Evolutionary conservation across 1,284 basidiomycete species (phyloP).

Genomic region (Meira nashicola): DNA sequence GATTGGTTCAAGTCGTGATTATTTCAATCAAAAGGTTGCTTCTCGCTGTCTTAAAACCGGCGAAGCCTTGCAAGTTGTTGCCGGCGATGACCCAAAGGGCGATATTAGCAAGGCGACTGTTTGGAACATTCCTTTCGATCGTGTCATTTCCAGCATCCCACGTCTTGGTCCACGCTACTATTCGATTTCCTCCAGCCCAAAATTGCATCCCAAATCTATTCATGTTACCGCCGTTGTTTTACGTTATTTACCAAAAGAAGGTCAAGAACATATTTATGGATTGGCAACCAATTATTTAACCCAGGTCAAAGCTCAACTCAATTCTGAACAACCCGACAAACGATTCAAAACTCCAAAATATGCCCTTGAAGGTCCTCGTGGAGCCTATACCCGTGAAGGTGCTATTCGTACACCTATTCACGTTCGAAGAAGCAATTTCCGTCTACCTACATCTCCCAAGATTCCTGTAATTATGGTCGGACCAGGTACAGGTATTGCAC

Average conservation of each 20-base stretch:
- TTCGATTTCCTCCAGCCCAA: conserved; percentile 95
- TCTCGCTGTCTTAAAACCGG: conserved; percentile 81
- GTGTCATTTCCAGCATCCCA: conserved; percentile 84
- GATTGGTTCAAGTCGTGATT: conserved; percentile 80
- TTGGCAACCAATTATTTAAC: conserved; percentile 50
- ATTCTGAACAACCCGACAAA: conserved; percentile 53
- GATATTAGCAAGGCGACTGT: conserved; percentile 65
- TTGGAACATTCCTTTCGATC: conserved; percentile 95
- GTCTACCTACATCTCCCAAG: conserved; percentile 92
- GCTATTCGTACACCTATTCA: conserved; percentile 81
- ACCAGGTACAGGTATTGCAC: conserved; percentile 93
- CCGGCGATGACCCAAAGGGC: conserved; percentile 67
- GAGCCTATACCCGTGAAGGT: conserved; percentile 65
- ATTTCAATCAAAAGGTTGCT: conserved; percentile 70
- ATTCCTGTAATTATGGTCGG: conserved; percentile 98
- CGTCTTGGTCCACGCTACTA: conserved; percentile 95
- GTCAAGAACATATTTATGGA: conserved; percentile 35
- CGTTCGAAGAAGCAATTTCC: conserved; percentile 90
- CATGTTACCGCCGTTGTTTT: conserved; percentile 88
- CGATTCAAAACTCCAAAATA: conserved; percentile 64
- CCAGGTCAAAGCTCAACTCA: conserved; percentile 64
- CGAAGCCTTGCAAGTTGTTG: conserved; percentile 80
- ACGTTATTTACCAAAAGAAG: conserved; percentile 29
- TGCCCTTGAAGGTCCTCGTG: conserved; percentile 80
- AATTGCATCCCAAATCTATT: conserved; percentile 77